Percentiles rank a stretch among this genome's conserved stretches.
These are phyloP conservation scores for Tuber microsphaerosporum DNA, from an alignment of 495 filamentous ascomycete genomes.

Conservation along the genomic window DNA sequence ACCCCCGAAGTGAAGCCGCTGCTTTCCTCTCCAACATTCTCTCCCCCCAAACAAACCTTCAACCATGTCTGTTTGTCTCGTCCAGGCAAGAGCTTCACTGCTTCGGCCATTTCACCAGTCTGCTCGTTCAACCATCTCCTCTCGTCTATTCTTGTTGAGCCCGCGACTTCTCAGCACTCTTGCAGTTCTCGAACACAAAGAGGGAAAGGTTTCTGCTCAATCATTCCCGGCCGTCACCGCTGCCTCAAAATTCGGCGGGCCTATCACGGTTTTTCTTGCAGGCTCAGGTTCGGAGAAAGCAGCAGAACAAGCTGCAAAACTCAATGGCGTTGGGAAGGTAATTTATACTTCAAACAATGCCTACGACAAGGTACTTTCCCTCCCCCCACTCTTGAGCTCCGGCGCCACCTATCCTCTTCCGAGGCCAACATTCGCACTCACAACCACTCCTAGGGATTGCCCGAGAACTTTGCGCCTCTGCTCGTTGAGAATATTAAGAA, in stretches of 20 bases:
- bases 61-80: conserved; percentile 17
- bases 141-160: neutral
- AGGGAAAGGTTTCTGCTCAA: conserved; percentile 73
- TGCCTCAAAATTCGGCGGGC: conserved; percentile 75
- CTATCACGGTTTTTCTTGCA: conserved; percentile 79
- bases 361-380: conserved; percentile 70
- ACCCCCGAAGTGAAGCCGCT: neutral
- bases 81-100: neutral
- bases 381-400: neutral
- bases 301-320: conserved; percentile 80
- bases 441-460: conserved; percentile 57
- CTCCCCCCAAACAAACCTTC: neutral
- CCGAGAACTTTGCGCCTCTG: conserved; percentile 90
- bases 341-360: conserved; percentile 77
- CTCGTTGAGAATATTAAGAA: conserved; percentile 94
- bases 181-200: conserved; percentile 85
- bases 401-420: neutral
- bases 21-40: conserved; percentile 4
- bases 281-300: conserved; percentile 72
- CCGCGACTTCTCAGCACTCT: conserved; percentile 67
- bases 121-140: neutral
- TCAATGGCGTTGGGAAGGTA: conserved; percentile 83
- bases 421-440: conserved; percentile 1
- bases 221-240: conserved; percentile 83
- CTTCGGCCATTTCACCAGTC: conserved; percentile 14